These are phyloP conservation scores for Globisporangium abappressorium DNA, from an alignment of 352 stramenopile genomes.

Conservation along the genomic window DNA sequence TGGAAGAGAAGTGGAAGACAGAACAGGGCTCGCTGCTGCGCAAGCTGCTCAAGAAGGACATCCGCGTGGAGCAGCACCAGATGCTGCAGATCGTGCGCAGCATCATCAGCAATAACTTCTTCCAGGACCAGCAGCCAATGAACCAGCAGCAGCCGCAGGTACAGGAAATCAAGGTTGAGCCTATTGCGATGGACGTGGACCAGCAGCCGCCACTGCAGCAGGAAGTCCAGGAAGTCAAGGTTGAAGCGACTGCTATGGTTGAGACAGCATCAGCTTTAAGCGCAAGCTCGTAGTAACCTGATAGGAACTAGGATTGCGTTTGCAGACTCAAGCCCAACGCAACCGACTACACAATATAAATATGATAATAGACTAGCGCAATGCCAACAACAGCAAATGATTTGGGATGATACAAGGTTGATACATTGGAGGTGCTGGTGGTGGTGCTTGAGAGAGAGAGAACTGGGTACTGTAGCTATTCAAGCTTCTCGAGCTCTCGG, in stretches of 20 bases:
- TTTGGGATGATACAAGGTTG: background rate
- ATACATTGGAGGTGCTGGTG: background rate
- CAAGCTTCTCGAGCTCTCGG: slow-evolving; percentile 90
- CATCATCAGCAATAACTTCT: slow-evolving; percentile 59
- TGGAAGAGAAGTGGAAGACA: slow-evolving; percentile 58
- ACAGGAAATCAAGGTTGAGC: background rate
- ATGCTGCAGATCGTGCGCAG: slow-evolving; percentile 77
- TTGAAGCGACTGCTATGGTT: background rate
- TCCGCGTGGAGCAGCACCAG: slow-evolving; percentile 61
- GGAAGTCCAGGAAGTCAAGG: background rate
- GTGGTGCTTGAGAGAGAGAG: background rate
- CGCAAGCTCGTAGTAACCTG: background rate
- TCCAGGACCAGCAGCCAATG: slow-evolving; percentile 23
- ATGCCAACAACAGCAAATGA: background rate
- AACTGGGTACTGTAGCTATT: slow-evolving; percentile 32
- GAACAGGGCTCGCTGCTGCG: slow-evolving; percentile 69
- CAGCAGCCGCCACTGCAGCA: background rate
- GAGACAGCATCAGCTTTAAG: background rate
- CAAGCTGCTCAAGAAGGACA: slow-evolving; percentile 72
- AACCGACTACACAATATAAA: background rate
- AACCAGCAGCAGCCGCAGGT: background rate
- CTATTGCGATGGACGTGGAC: background rate
- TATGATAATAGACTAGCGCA: slow-evolving; percentile 3
- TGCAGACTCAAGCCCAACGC: background rate
- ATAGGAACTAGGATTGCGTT: background rate